Conservation (phyloP, 1,139 yeast species). For the Pichia sp. region DNA sequence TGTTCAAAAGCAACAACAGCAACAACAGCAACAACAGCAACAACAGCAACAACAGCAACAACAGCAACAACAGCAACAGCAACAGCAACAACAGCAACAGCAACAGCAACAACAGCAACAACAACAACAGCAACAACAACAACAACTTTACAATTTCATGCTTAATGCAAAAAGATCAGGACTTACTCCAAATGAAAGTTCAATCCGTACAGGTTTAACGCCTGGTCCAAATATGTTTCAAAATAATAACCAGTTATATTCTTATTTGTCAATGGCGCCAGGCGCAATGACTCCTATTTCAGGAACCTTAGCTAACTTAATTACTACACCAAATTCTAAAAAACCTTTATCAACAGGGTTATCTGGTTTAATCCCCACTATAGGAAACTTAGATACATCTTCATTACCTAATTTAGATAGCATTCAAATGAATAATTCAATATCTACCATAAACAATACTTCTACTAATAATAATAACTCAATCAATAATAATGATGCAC, state of each 20-base stretch:
- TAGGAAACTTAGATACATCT: slow-evolving; percentile 1
- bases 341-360: slow-evolving; percentile 7
- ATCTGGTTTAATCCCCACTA: slow-evolving; percentile 5
- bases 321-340: background rate
- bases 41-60: slow-evolving; percentile 3
- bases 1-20: background rate
- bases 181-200: slow-evolving; percentile 64
- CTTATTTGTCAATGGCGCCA: slow-evolving; percentile 10
- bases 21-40: background rate
- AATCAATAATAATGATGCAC: background rate
- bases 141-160: slow-evolving; percentile 23
- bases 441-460: background rate
- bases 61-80: background rate
- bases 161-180: slow-evolving; percentile 40
- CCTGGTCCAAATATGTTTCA: slow-evolving; percentile 33
- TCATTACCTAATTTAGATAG: background rate
- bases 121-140: slow-evolving; percentile 18
- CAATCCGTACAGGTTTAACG: slow-evolving; percentile 60
- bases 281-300: slow-evolving; percentile 10
- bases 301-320: background rate
- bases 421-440: background rate
- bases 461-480: background rate
- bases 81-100: slow-evolving; percentile 12
- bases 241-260: slow-evolving; percentile 8
- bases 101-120: slow-evolving; percentile 28